Conservation (phyloP, 371 early-diverging fungal genomes). For the Coemansia sp. region DNA sequence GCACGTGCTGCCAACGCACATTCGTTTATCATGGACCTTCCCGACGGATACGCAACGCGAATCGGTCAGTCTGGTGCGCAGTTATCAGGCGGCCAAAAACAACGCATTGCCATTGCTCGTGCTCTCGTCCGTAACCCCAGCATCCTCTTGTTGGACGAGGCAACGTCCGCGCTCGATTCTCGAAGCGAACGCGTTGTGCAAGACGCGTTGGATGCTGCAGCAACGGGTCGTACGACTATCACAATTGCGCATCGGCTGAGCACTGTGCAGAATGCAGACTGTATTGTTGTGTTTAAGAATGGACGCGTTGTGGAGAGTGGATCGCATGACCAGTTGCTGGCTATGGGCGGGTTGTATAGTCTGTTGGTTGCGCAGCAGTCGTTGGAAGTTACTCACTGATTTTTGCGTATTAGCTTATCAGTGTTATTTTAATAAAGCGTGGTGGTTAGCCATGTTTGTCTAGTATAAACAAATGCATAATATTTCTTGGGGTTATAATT, state of each 20-base stretch:
- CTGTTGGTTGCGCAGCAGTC: conserved; percentile 44
- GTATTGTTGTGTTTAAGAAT: conserved; percentile 39
- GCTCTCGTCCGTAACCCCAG: conserved; percentile 66
- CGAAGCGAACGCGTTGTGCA: conserved; percentile 89
- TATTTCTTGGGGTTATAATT: too few relatives aligned
- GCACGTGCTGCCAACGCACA: conserved; percentile 63
- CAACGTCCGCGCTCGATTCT: conserved; percentile 91
- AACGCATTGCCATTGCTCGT: conserved; percentile 64
- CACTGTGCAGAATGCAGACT: conserved; percentile 62
- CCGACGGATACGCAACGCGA: conserved; percentile 72
- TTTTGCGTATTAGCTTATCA: too few relatives aligned
- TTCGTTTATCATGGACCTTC: conserved; percentile 65
- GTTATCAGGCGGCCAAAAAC: conserved; percentile 86
- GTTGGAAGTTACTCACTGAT: conserved; percentile 27
- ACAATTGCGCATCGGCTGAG: conserved; percentile 50
- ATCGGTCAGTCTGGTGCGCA: conserved; percentile 77
- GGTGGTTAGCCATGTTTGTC: too few relatives aligned
- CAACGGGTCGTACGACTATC: conserved; percentile 74
- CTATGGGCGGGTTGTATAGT: conserved; percentile 31
- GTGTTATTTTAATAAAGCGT: too few relatives aligned
- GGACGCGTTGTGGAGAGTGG: conserved; percentile 52
- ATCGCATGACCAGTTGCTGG: conserved; percentile 45
- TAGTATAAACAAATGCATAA: too few relatives aligned
- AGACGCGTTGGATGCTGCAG: conserved; percentile 78
- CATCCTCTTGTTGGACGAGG: conserved; percentile 93